phyloP scores from a whole-genome alignment of 78 protist genomes.

The Dictyostelium purpureum region DNA sequence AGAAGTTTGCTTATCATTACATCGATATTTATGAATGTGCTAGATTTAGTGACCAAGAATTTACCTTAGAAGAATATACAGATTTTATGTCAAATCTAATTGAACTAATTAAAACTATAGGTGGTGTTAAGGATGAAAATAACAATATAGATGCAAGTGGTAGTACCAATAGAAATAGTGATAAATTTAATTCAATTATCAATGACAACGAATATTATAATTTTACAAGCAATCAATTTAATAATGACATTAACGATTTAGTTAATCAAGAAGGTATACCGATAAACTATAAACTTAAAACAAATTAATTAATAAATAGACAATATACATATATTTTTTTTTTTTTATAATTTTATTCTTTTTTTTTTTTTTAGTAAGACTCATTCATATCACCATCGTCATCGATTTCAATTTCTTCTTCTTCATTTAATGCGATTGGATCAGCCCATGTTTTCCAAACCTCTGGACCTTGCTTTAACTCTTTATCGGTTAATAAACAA shows the following conservation, averaged over 20 bases:
- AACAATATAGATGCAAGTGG: neutral
- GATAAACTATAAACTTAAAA: neutral
- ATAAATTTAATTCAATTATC: too few species aligned
- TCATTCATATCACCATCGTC: neutral
- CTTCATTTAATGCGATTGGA: conserved; percentile 57
- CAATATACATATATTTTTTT: too few species aligned
- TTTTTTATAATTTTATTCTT: too few species aligned
- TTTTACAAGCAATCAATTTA: neutral
- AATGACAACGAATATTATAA: too few species aligned
- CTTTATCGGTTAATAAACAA: conserved; percentile 89
- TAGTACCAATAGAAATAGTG: neutral
- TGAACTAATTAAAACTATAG: neutral
- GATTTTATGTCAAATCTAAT: conserved; percentile 16
- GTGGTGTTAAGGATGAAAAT: too few species aligned
- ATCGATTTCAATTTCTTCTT: neutral
- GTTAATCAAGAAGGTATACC: neutral
- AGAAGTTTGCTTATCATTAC: conserved; percentile 25
- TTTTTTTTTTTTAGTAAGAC: neutral
- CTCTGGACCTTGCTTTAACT: conserved; percentile 36
- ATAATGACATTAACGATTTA: neutral
- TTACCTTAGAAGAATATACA: conserved; percentile 68
- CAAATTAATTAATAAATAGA: too few species aligned
- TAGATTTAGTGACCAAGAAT: conserved; percentile 71
- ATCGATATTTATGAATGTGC: conserved; percentile 77
- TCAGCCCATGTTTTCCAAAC: conserved; percentile 59